Percentiles rank a stretch among this genome's conserved stretches.
phyloP scores from a whole-genome alignment of 768 basidiomycete genomes.

The Pleurotus pulmonarius region DNA sequence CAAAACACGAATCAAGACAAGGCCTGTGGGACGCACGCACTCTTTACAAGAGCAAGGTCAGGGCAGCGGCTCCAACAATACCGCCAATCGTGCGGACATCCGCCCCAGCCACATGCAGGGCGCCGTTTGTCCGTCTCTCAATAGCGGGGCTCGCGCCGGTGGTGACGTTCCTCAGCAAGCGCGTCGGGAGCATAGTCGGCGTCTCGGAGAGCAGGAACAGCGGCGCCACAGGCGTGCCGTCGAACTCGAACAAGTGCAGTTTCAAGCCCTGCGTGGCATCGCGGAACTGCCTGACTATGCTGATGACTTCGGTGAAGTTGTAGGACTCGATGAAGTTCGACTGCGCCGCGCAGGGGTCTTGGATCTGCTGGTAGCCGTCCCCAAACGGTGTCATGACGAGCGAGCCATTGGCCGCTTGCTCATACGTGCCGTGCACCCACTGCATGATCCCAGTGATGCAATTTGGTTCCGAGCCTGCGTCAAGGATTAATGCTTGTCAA shows the following conservation, averaged over 20 bases:
- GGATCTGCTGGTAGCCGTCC: slow-evolving; percentile 93
- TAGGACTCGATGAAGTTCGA: slow-evolving; percentile 87
- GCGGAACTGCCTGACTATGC: slow-evolving; percentile 66
- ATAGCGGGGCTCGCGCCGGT: slow-evolving; percentile 15
- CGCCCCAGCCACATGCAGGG: slow-evolving; percentile 6
- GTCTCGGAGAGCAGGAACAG: slow-evolving; percentile 60
- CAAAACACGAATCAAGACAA: not conserved
- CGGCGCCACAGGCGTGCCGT: slow-evolving; percentile 75
- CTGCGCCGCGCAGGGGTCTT: slow-evolving; percentile 86
- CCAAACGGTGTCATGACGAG: slow-evolving; percentile 68
- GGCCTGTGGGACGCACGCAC: not conserved
- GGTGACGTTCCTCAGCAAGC: slow-evolving; percentile 51
- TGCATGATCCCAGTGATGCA: slow-evolving; percentile 88
- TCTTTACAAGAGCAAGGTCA: slow-evolving; percentile 1
- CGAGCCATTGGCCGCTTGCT: slow-evolving; percentile 71
- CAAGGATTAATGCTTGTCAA: too few species aligned
- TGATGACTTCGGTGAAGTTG: slow-evolving; percentile 68
- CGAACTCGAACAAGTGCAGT: slow-evolving; percentile 74
- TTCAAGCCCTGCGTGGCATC: slow-evolving; percentile 62
- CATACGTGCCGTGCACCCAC: slow-evolving; percentile 87
- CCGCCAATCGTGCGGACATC: not conserved
- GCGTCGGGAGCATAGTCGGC: slow-evolving; percentile 86
- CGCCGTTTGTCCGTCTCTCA: slow-evolving; percentile 19
- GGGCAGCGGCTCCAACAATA: not conserved
- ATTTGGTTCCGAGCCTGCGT: slow-evolving; percentile 69